Evolutionary conservation across 176 grass and related monocot species (phyloP).

Genomic region (Tillandsia fasciculata): DNA sequence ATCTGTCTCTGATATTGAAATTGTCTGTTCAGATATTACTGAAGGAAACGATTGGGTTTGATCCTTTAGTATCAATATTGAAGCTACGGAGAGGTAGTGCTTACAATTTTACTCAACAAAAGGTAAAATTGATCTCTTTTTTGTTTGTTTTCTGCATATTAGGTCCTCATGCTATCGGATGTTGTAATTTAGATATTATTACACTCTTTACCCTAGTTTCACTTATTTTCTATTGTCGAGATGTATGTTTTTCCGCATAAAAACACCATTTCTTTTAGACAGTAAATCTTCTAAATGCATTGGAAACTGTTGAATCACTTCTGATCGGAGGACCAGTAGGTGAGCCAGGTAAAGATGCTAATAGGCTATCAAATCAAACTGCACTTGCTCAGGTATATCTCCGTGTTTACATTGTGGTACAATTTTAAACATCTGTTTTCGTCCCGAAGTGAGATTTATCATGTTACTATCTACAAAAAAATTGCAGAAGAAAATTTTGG

Average conservation of each 20-base stretch:
- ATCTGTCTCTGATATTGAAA: slow-evolving; percentile 4
- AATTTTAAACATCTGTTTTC: slow-evolving; percentile 9
- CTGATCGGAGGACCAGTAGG: slow-evolving; percentile 40
- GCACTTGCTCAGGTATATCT: slow-evolving; percentile 70
- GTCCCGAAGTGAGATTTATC: slow-evolving; percentile 21
- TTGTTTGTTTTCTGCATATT: slow-evolving; percentile 1
- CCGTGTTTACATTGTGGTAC: slow-evolving; percentile 3
- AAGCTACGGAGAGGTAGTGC: slow-evolving; percentile 97
- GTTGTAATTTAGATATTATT: slow-evolving; percentile 3
- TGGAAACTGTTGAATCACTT: slow-evolving; percentile 93
- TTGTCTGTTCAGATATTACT: slow-evolving; percentile 62
- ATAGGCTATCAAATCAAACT: slow-evolving; percentile 82
- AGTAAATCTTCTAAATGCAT: slow-evolving; percentile 85
- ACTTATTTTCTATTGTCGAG: slow-evolving; percentile 5
- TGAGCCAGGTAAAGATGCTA: slow-evolving; percentile 70
- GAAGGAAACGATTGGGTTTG: slow-evolving; percentile 96
- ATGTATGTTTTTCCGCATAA: slow-evolving; percentile 17
- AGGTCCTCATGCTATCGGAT: slow-evolving; percentile 1
- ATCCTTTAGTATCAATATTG: slow-evolving; percentile 90
- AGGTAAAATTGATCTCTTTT: slow-evolving; percentile 38
- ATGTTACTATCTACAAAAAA: slow-evolving; percentile 26
- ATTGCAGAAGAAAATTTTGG: slow-evolving; percentile 80
- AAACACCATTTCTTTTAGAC: slow-evolving; percentile 60
- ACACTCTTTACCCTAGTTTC: background rate
- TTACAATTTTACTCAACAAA: slow-evolving; percentile 99